Conservation (phyloP, 2,329 filamentous ascomycete genomes). For the Hypoxylon sp. region DNA sequence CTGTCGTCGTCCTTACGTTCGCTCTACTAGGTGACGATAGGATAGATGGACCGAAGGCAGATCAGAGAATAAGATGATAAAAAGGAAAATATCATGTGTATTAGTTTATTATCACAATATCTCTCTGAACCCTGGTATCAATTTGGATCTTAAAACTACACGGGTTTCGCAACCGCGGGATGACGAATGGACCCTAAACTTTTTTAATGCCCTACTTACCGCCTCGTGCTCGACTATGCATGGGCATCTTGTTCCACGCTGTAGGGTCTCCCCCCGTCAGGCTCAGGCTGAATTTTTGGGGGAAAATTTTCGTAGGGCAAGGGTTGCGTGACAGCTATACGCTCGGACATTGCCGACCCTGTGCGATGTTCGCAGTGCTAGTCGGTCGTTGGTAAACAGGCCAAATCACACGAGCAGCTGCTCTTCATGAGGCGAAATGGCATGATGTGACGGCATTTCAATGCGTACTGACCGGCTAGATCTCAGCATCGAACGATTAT, state of each 20-base stretch:
- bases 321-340: conserved; percentile 19
- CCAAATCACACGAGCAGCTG: conserved; percentile 22
- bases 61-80: background rate
- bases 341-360: conserved; percentile 24
- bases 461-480: conserved; percentile 26
- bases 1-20: conserved; percentile 1
- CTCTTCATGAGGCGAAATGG: conserved; percentile 24
- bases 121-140: conserved; percentile 5
- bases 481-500: conserved; percentile 30
- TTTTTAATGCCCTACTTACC: conserved; percentile 26
- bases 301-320: conserved; percentile 11
- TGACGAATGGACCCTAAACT: conserved; percentile 8
- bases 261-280: conserved; percentile 19
- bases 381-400: conserved; percentile 2
- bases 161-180: conserved; percentile 15
- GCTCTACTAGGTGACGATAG: background rate
- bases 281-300: conserved; percentile 18
- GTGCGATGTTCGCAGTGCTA: conserved; percentile 1
- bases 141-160: conserved; percentile 19
- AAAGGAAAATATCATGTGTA: conserved; percentile 5
- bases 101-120: conserved; percentile 6
- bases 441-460: conserved; percentile 32
- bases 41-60: background rate
- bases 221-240: conserved; percentile 17
- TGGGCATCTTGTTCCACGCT: conserved; percentile 8